Evolutionary conservation across 2,329 filamentous ascomycete species (phyloP).

Genomic region (Sporothrix sp.): DNA sequence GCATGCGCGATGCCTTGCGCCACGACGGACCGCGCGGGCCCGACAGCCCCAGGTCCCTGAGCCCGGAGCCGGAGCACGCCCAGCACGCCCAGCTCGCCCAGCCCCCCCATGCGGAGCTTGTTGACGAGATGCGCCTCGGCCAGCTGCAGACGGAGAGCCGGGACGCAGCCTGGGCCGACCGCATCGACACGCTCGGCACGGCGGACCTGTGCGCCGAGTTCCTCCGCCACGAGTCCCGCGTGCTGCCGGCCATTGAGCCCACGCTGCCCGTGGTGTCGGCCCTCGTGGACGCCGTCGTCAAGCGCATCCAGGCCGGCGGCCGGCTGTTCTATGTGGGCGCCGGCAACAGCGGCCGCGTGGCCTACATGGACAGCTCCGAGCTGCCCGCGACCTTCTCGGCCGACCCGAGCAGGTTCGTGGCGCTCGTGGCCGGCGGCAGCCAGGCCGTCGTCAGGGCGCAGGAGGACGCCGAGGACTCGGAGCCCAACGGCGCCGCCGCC

Average conservation of each 20-base stretch:
- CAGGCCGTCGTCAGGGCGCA: constrained; percentile 29
- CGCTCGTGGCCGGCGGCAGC: constrained; percentile 33
- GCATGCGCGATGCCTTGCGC: too few species aligned
- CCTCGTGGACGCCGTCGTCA: constrained; percentile 26
- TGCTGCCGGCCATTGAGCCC: constrained; percentile 23
- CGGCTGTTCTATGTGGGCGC: constrained; percentile 31
- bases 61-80: not conserved
- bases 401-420: constrained; percentile 29
- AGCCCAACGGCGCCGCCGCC: not conserved
- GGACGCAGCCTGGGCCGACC: constrained; percentile 6
- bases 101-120: not conserved
- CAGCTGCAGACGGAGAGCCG: constrained; percentile 9
- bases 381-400: constrained; percentile 33
- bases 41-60: too few species aligned
- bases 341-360: constrained; percentile 33
- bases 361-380: constrained; percentile 30
- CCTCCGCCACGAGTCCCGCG: constrained; percentile 26
- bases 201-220: constrained; percentile 17
- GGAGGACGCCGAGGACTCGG: constrained; percentile 22
- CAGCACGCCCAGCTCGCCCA: too few species aligned
- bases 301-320: constrained; percentile 25
- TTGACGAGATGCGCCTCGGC: not conserved
- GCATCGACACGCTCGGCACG: constrained; percentile 10
- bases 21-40: too few species aligned
- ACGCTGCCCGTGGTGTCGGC: constrained; percentile 26